Base-by-base conservation (phyloP, 805 yeast genomes). In the Candida chilensis region DNA sequence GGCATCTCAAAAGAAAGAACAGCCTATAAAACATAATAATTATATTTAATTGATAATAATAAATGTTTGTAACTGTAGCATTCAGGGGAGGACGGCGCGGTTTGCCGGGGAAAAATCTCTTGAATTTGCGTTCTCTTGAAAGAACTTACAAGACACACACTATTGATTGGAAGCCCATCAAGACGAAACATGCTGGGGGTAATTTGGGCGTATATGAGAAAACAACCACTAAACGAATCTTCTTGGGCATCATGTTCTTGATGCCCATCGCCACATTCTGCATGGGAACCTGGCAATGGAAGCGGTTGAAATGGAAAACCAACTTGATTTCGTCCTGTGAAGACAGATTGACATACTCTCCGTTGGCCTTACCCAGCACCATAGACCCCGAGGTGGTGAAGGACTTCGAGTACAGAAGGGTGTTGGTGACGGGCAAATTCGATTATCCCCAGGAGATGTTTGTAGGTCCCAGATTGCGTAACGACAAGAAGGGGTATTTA, bases 211-310 rank as follows among this genome's bases (percentile, higher is more conserved):
- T 10, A 17, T 12, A n/a, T 30, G 17, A 15, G n/a, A 29, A 11
- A 16, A 41, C 19, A 50, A 41, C 31, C 59, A 58, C 50, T 42
- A 61, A 58, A 34, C 55, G 52, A 40, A 42, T 56, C 32, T 42
- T 73, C 13, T 41, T 73, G 26, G 67, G 76, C 17, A 44, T 68
- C 45, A 42, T 62, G 74, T 34, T 57, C 37, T 72, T 90, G 14
- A 90, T 94, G 79, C 98, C 98, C 0, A 65, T 87, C 1, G 67
- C 87, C 3, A 74, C 95, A 8, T 83, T 90, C 49, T 78, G 77
- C 28, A 59, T 92, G 27, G 98, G 97, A 2, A 71, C 87, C 33
- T 92, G 98, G 98, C 98, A 92, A 58, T 75, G 84, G 27, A 64
- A 73, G 42, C 66, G 98, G 39, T 58, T 92, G 29, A 65, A 72